Percentiles rank a stretch among this genome's conserved stretches.
phyloP scores from a whole-genome alignment of 2,329 filamentous ascomycete genomes.

The Xylariales sp. region DNA sequence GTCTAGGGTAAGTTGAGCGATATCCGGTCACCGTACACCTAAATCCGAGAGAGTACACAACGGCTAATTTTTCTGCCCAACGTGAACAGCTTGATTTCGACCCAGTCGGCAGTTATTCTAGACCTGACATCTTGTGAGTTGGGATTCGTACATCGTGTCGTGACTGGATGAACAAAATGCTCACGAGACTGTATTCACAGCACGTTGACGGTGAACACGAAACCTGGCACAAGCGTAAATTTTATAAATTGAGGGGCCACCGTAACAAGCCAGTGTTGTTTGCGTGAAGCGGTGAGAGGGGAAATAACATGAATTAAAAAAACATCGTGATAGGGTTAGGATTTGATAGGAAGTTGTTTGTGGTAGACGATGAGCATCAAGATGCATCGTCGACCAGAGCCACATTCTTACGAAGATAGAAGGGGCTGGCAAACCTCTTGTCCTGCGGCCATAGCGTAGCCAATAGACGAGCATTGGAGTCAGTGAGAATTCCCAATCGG shows the following conservation, averaged over 20 bases:
- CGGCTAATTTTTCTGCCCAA: constrained; percentile 12
- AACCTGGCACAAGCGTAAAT: constrained; percentile 47
- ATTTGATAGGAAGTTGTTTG: neutral
- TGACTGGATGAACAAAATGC: neutral
- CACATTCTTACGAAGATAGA: constrained; percentile 19
- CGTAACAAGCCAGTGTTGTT: neutral
- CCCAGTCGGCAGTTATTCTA: constrained; percentile 55
- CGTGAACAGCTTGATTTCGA: constrained; percentile 55
- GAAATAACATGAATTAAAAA: neutral
- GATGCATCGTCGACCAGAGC: constrained; percentile 11
- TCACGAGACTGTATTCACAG: constrained; percentile 27
- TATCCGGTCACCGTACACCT: neutral
- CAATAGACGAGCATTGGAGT: constrained; percentile 18
- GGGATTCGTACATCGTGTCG: neutral
- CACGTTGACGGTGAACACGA: constrained; percentile 50
- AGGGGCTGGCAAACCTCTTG: constrained; percentile 8
- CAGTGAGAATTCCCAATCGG: constrained; percentile 17
- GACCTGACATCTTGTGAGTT: constrained; percentile 56
- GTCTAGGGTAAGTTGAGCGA: constrained; percentile 49
- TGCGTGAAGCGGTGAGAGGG: neutral
- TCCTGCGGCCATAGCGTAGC: constrained; percentile 15
- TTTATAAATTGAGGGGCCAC: constrained; percentile 36
- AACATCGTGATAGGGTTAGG: neutral
- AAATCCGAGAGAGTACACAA: neutral
- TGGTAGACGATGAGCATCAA: constrained; percentile 4